A percentile compares a stretch with the other conserved stretches of the same genome.
phyloP scores from a whole-genome alignment of 345 rosid genomes.

The sweet orange (Citrus sinensis) region DVS_A1.0 CM039168.1:27475001-27475500 shows the following conservation, averaged over 20 bases:
- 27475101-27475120: background rate
- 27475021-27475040: background rate
- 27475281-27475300: too few relatives aligned
- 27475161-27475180: background rate
- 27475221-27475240: too few relatives aligned
- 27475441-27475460: too few relatives aligned
- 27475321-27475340: too few relatives aligned
- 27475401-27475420: too few relatives aligned
- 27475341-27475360: rapidly evolving
- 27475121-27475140: background rate
- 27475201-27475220: too few relatives aligned
- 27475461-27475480: rapidly evolving
- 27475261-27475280: too few relatives aligned
- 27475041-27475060: background rate
- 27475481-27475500: too few relatives aligned
- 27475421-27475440: rapidly evolving
- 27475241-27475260: too few relatives aligned
- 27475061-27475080: background rate
- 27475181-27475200: too few relatives aligned
- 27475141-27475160: background rate
- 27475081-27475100: background rate
- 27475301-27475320: rapidly evolving
- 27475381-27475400: rapidly evolving
- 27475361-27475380: rapidly evolving
- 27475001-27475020: background rate